Conservation (phyloP, 1,139 yeast species). For the Yamadazyma kanchanaburiensis region DNA sequence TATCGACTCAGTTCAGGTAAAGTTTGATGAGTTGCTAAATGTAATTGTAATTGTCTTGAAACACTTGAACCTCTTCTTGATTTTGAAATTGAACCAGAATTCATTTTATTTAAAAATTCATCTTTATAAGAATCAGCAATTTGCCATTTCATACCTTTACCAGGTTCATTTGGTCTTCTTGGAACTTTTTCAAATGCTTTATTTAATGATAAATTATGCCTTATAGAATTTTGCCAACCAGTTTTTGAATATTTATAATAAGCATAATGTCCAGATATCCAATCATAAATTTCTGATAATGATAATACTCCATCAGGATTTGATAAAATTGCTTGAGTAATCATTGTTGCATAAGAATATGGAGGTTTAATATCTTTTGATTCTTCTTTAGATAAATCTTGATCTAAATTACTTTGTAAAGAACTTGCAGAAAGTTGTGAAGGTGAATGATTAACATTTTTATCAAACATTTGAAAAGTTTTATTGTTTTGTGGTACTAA, state of each 20-base stretch:
- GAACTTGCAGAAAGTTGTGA: constrained; percentile 40
- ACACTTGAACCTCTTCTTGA: constrained; percentile 79
- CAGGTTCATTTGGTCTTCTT: constrained; percentile 92
- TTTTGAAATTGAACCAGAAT: constrained; percentile 68
- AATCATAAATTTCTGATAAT: constrained; percentile 84
- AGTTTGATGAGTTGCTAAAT: constrained; percentile 66
- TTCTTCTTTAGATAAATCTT: constrained; percentile 83
- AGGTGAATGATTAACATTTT: constrained; percentile 39
- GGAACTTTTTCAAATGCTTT: constrained; percentile 88
- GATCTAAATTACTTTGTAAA: constrained; percentile 49
- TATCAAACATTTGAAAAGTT: constrained; percentile 55
- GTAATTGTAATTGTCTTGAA: constrained; percentile 72
- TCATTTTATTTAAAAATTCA: constrained; percentile 78
- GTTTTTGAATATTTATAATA: constrained; percentile 88
- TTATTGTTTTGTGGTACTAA: constrained; percentile 23
- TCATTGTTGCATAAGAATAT: constrained; percentile 95
- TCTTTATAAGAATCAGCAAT: constrained; percentile 79
- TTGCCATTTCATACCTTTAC: constrained; percentile 99
- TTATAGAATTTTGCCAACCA: constrained; percentile 72
- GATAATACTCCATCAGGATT: constrained; percentile 87
- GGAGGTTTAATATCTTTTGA: constrained; percentile 95
- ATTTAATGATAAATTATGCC: constrained; percentile 57
- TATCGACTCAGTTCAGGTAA: constrained; percentile 52
- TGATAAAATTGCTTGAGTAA: constrained; percentile 92
- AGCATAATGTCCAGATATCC: constrained; percentile 86